Base-by-base conservation (phyloP, 2,329 filamentous ascomycete genomes). In the Talaromyces sp. region DNA sequence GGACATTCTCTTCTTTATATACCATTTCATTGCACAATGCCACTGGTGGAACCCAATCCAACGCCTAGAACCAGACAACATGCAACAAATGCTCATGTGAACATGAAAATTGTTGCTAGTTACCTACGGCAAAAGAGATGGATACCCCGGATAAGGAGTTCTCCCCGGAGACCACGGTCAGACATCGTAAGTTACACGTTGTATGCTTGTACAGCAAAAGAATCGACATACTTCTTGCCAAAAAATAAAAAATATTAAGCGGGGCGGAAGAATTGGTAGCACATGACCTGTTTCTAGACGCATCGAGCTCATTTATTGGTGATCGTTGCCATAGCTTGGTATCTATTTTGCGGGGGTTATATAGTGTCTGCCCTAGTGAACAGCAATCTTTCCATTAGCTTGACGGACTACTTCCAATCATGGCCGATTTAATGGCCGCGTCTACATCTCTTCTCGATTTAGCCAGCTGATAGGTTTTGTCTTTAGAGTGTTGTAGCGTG, bases 271-370 rank as follows among this genome's bases (percentile, higher is more conserved):
- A 17, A 56, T 22, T 31, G 33, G 50, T 19, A 54, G 57, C 63
- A 65, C 63, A 65, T 65, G 63, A 65, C 41, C 58, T 33, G 31
- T 58, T 64, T 64, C 54, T 64, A 52, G 52, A 59, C 33, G 41
- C 62, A 39, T 63, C 52, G 43, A 63, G 52, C 33, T 47, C 33
- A 22, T 45, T 47, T n/a, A 19, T 47, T 43, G 39, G 17, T 45
- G 37, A 19, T 45, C 15, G 41, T 47, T 41, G 52, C n/a, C 52
- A 56, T 56, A n/a, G 47, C 19, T 22, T 47, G 3, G n/a, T 37
- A 37, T 37, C 35, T 31, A 31, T 31, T 31, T 31, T 31, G 27
- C 27, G 27, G 27, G 27, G 27, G 13, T 13, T 13, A 37, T 37
- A 10, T 37, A 37, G 35, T 37, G 11, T 37, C 35, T 37, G 35